phyloP scores from a whole-genome alignment of 129 eudicot species.

The Tagetes patula region DNA sequence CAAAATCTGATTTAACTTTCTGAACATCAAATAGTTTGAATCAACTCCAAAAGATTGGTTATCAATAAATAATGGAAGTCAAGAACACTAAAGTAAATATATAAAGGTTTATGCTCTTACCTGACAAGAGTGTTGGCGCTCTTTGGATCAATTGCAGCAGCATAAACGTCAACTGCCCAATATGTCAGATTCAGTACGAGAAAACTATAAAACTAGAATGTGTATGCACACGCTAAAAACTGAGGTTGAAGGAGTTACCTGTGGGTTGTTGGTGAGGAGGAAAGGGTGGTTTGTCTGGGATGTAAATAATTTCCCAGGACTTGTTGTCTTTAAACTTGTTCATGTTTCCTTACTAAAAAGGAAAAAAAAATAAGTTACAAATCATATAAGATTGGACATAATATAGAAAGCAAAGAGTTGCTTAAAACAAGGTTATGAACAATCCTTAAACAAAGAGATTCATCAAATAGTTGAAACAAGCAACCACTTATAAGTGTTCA shows the following conservation, averaged over 20 bases:
- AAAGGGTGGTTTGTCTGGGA: constrained; percentile 74
- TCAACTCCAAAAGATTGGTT: not conserved
- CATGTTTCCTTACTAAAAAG: constrained; percentile 30
- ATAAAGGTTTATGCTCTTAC: constrained; percentile 29
- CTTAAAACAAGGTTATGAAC: no score
- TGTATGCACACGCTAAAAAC: not conserved
- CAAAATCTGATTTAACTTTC: constrained; percentile 74
- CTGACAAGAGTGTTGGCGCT: constrained; percentile 74
- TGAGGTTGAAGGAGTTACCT: constrained; percentile 41
- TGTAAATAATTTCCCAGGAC: constrained; percentile 62
- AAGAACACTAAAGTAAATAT: not conserved
- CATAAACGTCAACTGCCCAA: constrained; percentile 61
- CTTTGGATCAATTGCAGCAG: constrained; percentile 69
- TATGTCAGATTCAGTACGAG: constrained; percentile 14
- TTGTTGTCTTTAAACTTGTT: constrained; percentile 20
- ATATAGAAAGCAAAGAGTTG: no score
- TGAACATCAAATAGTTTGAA: constrained; percentile 26
- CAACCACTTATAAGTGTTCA: no score
- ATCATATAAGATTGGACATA: no score
- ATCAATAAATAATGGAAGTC: constrained; percentile 9
- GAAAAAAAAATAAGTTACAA: not conserved
- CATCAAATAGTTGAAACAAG: no score
- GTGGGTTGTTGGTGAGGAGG: constrained; percentile 73
- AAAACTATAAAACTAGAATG: not conserved
- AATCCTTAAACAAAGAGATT: no score